Evolutionary conservation across 257 asterid species (phyloP).

Genomic region (Gentiana macrophylla): DNA sequence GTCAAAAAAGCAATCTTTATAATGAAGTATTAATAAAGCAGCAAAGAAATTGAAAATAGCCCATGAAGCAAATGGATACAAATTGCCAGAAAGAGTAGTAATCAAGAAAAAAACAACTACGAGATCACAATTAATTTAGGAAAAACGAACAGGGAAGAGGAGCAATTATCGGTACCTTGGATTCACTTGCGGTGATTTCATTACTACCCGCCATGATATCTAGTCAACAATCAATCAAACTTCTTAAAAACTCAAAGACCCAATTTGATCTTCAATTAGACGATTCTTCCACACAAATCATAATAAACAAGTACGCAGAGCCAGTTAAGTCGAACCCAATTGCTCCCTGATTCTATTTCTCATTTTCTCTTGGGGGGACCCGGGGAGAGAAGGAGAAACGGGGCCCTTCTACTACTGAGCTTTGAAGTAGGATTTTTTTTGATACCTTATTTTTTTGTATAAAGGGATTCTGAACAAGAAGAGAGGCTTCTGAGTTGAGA

Average conservation of each 20-base stretch:
- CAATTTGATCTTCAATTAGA: constrained; percentile 18
- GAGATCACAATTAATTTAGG: not conserved
- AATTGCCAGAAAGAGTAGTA: not conserved
- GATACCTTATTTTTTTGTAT: constrained; percentile 2
- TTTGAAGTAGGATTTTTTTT: too few relatives aligned
- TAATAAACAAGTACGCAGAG: constrained; percentile 5
- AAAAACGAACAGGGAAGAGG: not conserved
- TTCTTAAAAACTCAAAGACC: constrained; percentile 6
- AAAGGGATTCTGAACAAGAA: constrained; percentile 16
- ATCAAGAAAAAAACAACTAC: not conserved
- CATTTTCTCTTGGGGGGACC: too few relatives aligned
- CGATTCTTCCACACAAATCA: constrained; percentile 15
- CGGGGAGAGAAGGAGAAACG: too few relatives aligned
- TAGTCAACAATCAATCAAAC: not conserved
- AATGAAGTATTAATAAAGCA: not conserved
- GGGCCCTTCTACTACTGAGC: too few relatives aligned
- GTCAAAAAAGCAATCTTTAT: not conserved
- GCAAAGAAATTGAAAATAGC: constrained; percentile 1
- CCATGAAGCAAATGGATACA: not conserved
- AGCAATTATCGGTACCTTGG: constrained; percentile 13
- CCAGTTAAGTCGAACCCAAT: not conserved
- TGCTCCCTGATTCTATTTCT: too few relatives aligned
- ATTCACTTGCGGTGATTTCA: constrained; percentile 33
- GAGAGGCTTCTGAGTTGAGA: constrained; percentile 27
- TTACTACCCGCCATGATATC: constrained; percentile 34